Percentiles rank a stretch among this genome's conserved stretches.
Evolutionary conservation across 768 basidiomycete genomes (phyloP).

Genomic region (Brasilioporus rufonigricans): DNA sequence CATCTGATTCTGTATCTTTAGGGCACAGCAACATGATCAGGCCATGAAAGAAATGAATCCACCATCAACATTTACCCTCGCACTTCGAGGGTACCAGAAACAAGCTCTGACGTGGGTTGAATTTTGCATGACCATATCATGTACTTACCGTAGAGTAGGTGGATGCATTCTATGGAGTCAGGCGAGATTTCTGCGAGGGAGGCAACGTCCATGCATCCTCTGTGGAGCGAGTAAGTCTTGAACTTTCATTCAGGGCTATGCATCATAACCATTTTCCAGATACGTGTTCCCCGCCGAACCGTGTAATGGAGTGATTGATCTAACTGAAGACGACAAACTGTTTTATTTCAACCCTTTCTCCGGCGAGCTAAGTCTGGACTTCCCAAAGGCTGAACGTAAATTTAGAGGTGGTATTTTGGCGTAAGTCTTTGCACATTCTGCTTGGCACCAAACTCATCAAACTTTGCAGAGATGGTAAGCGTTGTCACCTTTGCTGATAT

Average conservation of each 20-base stretch:
- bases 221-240: conserved; percentile 83
- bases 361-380: conserved; percentile 81
- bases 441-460: conserved; percentile 3
- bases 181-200: conserved; percentile 69
- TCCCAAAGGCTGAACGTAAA: conserved; percentile 76
- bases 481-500: background rate
- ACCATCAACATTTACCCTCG: conserved; percentile 68
- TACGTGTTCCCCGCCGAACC: conserved; percentile 71
- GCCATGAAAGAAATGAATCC: conserved; percentile 82
- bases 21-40: conserved; percentile 81
- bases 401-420: conserved; percentile 90
- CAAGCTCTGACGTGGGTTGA: conserved; percentile 73
- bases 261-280: conserved; percentile 38
- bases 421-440: conserved; percentile 41
- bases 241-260: background rate
- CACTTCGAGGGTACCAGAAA: conserved; percentile 85
- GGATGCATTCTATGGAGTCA: conserved; percentile 89
- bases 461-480: conserved; percentile 35
- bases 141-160: conserved; percentile 43
- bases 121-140: background rate
- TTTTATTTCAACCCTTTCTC: conserved; percentile 94
- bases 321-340: conserved; percentile 71
- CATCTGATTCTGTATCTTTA: conserved; percentile 30
- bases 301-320: conserved; percentile 60
- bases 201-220: conserved; percentile 78